phyloP scores from a whole-genome alignment of 108 stramenopile species.

The Conticribra guillardii region DNA sequence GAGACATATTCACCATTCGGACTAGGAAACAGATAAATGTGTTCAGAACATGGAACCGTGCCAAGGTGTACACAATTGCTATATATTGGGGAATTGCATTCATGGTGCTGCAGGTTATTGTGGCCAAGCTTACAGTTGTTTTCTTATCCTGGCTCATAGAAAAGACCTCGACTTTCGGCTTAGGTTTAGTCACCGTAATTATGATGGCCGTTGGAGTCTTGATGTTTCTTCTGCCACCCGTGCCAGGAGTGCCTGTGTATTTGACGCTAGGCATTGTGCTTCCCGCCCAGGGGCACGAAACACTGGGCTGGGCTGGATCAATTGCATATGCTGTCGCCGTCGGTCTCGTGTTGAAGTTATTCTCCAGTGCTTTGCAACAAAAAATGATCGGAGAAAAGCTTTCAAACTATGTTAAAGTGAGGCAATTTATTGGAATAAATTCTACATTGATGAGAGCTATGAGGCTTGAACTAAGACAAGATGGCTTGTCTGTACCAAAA shows the following conservation, averaged over 20 bases:
- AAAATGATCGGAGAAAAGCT: constrained; percentile 63
- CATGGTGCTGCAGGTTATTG: constrained; percentile 51
- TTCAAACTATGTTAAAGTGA: constrained; percentile 42
- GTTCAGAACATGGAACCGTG: constrained; percentile 49
- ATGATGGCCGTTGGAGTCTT: constrained; percentile 46
- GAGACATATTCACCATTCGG: constrained; percentile 26
- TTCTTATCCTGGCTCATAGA: constrained; percentile 57
- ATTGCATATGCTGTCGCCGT: constrained; percentile 46
- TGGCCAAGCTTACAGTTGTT: constrained; percentile 58
- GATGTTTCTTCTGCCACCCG: constrained; percentile 66
- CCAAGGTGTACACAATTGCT: constrained; percentile 45
- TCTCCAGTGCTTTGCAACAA: constrained; percentile 61
- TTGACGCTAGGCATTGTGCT: constrained; percentile 60
- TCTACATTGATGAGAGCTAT: constrained; percentile 54
- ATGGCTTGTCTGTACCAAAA: constrained; percentile 56
- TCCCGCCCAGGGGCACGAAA: constrained; percentile 39
- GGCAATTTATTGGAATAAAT: constrained; percentile 62
- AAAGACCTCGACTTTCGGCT: constrained; percentile 23
- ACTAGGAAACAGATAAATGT: constrained; percentile 35
- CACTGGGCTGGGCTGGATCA: constrained; percentile 46
- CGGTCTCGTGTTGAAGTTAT: constrained; percentile 53
- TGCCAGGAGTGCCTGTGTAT: constrained; percentile 72
- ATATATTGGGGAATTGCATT: constrained; percentile 56
- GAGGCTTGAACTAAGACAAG: constrained; percentile 47
- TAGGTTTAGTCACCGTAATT: constrained; percentile 46